Evolutionary conservation across 305 asterid species (phyloP).

Genomic region (Rubia tinctorum): DNA sequence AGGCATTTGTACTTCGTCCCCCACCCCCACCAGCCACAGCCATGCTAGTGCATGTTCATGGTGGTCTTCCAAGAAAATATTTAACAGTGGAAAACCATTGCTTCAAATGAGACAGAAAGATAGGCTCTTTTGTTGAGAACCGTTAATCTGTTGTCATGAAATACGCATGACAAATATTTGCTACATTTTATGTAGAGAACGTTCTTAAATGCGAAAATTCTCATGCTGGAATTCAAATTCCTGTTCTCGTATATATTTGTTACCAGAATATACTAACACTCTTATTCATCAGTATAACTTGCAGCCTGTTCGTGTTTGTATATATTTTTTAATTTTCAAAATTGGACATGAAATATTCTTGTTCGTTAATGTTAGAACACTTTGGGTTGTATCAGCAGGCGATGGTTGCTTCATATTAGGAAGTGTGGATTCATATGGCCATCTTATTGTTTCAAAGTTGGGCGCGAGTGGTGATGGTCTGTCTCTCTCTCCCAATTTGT

Average conservation of each 20-base stretch:
- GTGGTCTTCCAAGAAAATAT: neutral
- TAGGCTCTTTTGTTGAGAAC: neutral
- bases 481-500: neutral
- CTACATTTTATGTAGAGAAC: neutral
- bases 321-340: neutral
- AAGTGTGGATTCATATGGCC: conserved; percentile 88
- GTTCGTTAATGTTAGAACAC: neutral
- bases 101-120: neutral
- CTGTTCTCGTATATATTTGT: neutral
- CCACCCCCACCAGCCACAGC: neutral
- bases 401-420: conserved; percentile 65
- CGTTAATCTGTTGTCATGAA: neutral
- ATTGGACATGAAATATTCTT: neutral
- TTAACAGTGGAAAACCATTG: neutral
- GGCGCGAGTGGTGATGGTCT: conserved; percentile 43
- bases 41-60: neutral
- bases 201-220: no score
- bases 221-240: neutral
- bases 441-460: conserved; percentile 80
- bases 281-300: neutral
- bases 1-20: neutral
- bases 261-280: neutral
- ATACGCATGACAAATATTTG: neutral
- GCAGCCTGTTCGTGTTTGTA: neutral
- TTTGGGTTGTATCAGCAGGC: conserved; percentile 34